These are phyloP conservation scores for Rhododendron mucronatum DNA, from an alignment of 148 eudicot species.

Conservation along the genomic window DNA sequence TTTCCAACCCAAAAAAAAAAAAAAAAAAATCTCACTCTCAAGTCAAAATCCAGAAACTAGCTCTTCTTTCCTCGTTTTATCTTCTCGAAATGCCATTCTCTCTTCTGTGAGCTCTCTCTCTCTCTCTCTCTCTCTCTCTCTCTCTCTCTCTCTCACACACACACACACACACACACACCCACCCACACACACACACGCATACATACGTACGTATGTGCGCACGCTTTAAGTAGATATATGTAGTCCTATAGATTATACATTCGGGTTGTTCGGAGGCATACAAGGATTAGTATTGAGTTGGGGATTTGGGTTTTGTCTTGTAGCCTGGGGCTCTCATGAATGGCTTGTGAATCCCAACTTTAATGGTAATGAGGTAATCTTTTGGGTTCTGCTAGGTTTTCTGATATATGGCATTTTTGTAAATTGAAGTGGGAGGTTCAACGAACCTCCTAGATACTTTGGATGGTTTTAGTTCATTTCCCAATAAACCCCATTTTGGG, in stretches of 20 bases:
- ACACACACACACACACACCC: too few relatives aligned
- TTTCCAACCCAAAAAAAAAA: neutral
- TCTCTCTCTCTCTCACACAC: neutral
- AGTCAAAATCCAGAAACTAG: neutral
- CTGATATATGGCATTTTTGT: neutral
- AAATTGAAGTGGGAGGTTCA: too few relatives aligned
- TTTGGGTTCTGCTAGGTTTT: neutral
- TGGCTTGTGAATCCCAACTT: neutral
- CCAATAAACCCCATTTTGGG: neutral
- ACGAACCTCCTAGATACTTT: neutral
- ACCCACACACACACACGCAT: too few relatives aligned
- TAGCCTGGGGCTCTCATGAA: neutral
- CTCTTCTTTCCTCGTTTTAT: neutral
- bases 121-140: neutral
- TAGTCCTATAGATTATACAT: neutral
- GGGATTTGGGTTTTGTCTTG: conserved; percentile 2
- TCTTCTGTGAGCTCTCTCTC: conserved; percentile 1
- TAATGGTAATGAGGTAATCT: neutral
- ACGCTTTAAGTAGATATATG: neutral
- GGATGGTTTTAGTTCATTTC: neutral
- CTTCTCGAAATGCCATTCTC: conserved; percentile 10
- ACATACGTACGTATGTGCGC: neutral
- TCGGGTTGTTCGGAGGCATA: too few relatives aligned
- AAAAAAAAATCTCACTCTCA: neutral
- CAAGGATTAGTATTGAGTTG: neutral